Evolutionary conservation across 192 early-diverging fungal genomes (phyloP), one percentile per base, ranked within the genome.

Genomic region (Backusella tuberculispora): DNA sequence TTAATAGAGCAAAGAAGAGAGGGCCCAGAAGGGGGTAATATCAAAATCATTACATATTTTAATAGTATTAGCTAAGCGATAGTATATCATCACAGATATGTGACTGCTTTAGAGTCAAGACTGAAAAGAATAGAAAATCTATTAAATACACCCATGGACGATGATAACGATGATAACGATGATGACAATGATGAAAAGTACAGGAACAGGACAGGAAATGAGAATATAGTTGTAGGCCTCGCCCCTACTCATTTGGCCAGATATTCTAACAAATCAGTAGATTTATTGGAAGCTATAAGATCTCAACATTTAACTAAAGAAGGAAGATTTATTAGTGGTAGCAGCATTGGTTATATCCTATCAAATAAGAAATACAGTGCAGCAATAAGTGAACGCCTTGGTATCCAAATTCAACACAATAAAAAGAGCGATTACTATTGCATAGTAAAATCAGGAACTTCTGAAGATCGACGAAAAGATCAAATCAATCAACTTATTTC

Each of bases 381-480:
- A 66, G 64, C 14, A n/a, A 8, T 66, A 66, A 38, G 56, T 72
- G 41, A 63, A 64, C n/a, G 19, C 71, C 13, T 70, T 68, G 19
- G 78, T 48, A 10, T 29, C 38, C 26, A 38, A 5, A 26, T 40
- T 3, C n/a, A 48, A 37, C 29, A n/a, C 17, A 66, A 53, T 42
- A 38, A 56, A 24, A 43, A 69, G 37, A 6, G 43, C 66, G 26
- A 56, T 34, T 17, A 65, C 72, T 9, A 46, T 38, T 45, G 63
- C 53, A 3, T 80, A 48, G 45, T 71, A 69, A 42, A 72, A 76
- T 63, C 70, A 80, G 42, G 65, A 69, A 43, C 69, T 72, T 24
- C 13, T 69, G 64, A 41, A 34, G 17, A 63, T 80, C 7, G 65
- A 72, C 21, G 74, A 80, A 44, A 74, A 50, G 19, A 65, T 40